These are phyloP conservation scores for Zygoascus tannicola DNA, from an alignment of 805 yeast genomes.

Conservation along the genomic window DNA sequence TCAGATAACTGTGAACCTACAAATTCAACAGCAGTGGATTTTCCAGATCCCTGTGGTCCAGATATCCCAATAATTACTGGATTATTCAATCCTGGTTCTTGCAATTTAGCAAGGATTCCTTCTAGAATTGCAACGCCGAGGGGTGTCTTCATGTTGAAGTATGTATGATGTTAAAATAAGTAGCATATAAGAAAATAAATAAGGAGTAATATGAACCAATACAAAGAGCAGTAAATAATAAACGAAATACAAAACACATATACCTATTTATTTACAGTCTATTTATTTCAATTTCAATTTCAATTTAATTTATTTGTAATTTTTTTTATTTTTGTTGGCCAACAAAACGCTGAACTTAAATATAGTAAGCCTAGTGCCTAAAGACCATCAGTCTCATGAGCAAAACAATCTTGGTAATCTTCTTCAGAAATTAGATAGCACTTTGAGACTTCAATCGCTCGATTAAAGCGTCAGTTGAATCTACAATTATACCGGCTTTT, in stretches of 20 bases:
- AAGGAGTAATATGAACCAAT: too few relatives aligned
- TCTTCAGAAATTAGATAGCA: slow-evolving; percentile 21
- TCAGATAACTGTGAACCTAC: slow-evolving; percentile 24
- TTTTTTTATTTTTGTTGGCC: too few relatives aligned
- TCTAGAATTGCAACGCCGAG: neutral
- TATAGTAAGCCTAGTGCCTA: too few relatives aligned
- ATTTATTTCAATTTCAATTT: too few relatives aligned
- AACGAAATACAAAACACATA: neutral
- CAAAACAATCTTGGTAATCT: too few relatives aligned
- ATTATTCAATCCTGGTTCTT: neutral
- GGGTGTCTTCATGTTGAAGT: neutral
- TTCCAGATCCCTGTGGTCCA: slow-evolving; percentile 34
- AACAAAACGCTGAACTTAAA: too few relatives aligned
- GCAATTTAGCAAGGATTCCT: neutral
- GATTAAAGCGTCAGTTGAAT: slow-evolving; percentile 72
- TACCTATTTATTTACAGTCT: too few relatives aligned
- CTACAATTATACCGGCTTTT: slow-evolving; percentile 72
- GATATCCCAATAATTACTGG: slow-evolving; percentile 24
- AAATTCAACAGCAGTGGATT: slow-evolving; percentile 24
- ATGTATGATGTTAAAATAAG: neutral
- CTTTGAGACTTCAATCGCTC: slow-evolving; percentile 67
- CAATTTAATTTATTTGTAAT: too few relatives aligned
- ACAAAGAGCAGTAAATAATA: neutral
- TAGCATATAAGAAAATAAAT: neutral
- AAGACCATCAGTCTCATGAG: too few relatives aligned